phyloP scores from a whole-genome alignment of 2,329 filamentous ascomycete genomes.

The Akanthomyces muscarius region DNA sequence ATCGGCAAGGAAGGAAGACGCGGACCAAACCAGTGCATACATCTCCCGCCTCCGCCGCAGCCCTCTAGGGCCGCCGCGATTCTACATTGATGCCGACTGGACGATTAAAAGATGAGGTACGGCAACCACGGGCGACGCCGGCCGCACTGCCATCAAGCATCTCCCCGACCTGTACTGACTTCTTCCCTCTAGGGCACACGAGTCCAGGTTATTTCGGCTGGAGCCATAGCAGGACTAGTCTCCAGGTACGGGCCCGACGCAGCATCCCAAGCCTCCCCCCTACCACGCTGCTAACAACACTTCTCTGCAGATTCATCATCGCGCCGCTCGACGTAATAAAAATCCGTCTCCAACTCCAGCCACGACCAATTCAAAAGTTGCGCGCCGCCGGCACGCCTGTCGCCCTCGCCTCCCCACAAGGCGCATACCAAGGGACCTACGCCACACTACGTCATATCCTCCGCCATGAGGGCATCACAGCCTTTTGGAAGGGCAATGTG shows the following conservation, averaged over 20 bases:
- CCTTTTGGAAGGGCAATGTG: constrained; percentile 96
- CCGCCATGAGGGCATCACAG: constrained; percentile 74
- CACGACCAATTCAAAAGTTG: constrained; percentile 74
- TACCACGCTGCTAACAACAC: constrained; percentile 17
- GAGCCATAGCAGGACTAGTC: constrained; percentile 72
- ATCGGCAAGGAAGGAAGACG: neutral
- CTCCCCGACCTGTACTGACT: constrained; percentile 6
- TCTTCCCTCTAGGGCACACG: constrained; percentile 45
- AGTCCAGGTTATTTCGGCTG: constrained; percentile 53
- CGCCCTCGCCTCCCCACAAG: constrained; percentile 39
- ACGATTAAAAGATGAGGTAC: constrained; percentile 58
- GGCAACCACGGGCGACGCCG: constrained; percentile 14
- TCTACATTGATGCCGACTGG: constrained; percentile 40
- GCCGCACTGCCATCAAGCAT: neutral
- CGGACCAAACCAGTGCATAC: neutral
- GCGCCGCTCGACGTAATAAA: constrained; percentile 97
- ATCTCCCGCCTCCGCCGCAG: neutral
- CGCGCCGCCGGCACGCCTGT: constrained; percentile 45
- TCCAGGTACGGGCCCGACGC: constrained; percentile 59
- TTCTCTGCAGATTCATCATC: constrained; percentile 69
- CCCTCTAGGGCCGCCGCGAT: neutral
- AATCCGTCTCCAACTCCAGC: constrained; percentile 92
- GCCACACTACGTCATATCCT: constrained; percentile 74
- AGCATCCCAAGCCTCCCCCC: neutral
- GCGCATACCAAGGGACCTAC: constrained; percentile 67